Percentiles rank a stretch among this genome's conserved stretches.
Evolutionary conservation across 371 early-diverging fungal species (phyloP).

Genomic region (Mortierella sp.): DNA sequence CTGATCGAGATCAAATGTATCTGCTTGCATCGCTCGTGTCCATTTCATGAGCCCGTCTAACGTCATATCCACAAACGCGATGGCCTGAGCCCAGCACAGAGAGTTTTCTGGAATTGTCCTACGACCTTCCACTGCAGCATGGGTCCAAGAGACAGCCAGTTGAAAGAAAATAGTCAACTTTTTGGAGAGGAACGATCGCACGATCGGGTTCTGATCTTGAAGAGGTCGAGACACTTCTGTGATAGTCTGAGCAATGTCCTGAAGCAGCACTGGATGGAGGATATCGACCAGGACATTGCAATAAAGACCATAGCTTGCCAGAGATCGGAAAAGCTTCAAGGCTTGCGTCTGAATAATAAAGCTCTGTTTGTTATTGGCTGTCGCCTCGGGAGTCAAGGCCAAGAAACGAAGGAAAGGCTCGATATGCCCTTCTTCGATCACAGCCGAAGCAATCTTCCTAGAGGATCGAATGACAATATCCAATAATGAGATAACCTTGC

Average conservation of each 20-base stretch:
- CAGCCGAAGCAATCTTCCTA: conserved; percentile 55
- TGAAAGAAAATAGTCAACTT: conserved; percentile 58
- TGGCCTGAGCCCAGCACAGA: conserved; percentile 68
- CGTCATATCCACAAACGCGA: conserved; percentile 53
- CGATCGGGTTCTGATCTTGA: conserved; percentile 20
- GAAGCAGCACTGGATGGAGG: conserved; percentile 31
- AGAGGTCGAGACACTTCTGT: conserved; percentile 8
- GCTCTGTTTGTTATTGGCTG: conserved; percentile 28
- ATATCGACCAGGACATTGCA: conserved; percentile 53
- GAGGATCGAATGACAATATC: conserved; percentile 59
- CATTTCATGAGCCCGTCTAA: conserved; percentile 30
- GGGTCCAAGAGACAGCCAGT: conserved; percentile 53
- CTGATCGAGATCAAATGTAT: conserved; percentile 15
- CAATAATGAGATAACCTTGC: conserved; percentile 57
- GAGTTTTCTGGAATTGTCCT: conserved; percentile 64
- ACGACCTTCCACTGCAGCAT: conserved; percentile 67
- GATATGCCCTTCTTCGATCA: conserved; percentile 53
- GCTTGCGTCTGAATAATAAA: conserved; percentile 59
- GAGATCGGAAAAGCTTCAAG: conserved; percentile 57
- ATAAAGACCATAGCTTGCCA: conserved; percentile 63
- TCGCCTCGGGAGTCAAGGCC: conserved; percentile 55
- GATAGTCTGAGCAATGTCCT: conserved; percentile 23
- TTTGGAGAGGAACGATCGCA: conserved; percentile 56
- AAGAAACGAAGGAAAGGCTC: conserved; percentile 56
- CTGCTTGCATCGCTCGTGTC: conserved; percentile 3